These are phyloP conservation scores for Collybiopsis confluens DNA, from an alignment of 768 basidiomycete species.

Conservation along the genomic window DNA sequence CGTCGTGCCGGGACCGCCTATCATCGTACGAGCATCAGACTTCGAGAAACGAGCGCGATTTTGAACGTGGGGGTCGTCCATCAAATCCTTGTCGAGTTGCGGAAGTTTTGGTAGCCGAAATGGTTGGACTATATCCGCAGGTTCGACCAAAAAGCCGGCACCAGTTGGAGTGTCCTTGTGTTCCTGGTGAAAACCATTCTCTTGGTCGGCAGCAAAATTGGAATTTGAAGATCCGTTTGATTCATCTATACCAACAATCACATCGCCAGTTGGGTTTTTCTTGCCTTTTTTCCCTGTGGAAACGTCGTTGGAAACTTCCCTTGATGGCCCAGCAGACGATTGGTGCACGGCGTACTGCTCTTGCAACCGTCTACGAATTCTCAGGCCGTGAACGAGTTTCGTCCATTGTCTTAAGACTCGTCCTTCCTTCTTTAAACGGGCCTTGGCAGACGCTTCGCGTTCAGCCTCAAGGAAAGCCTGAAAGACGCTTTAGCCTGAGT, in stretches of 20 bases:
- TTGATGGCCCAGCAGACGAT: neutral
- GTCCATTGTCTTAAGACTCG: constrained; percentile 85
- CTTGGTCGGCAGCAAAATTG: constrained; percentile 16
- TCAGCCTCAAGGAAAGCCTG: constrained; percentile 88
- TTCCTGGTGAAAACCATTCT: constrained; percentile 18
- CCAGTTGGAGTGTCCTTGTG: constrained; percentile 16
- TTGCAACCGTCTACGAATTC: constrained; percentile 79
- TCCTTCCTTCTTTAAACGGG: constrained; percentile 70
- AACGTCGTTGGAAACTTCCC: neutral
- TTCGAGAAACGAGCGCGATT: neutral
- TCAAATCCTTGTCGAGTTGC: constrained; percentile 23
- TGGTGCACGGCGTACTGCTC: constrained; percentile 74
- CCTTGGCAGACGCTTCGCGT: constrained; percentile 72
- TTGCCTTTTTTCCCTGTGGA: neutral
- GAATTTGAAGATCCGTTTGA: constrained; percentile 1
- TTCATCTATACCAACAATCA: neutral
- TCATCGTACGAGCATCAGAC: neutral
- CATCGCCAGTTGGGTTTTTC: neutral
- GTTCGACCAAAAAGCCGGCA: constrained; percentile 65
- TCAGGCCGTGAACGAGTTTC: constrained; percentile 81
- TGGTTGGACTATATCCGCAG: constrained; percentile 69
- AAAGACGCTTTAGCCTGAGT: neutral
- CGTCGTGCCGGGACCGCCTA: too few relatives aligned
- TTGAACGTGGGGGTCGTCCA: constrained; percentile 5
- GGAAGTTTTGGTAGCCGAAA: constrained; percentile 66